Conservation (phyloP, 768 basidiomycete species). For the Mycena rosella region DNA sequence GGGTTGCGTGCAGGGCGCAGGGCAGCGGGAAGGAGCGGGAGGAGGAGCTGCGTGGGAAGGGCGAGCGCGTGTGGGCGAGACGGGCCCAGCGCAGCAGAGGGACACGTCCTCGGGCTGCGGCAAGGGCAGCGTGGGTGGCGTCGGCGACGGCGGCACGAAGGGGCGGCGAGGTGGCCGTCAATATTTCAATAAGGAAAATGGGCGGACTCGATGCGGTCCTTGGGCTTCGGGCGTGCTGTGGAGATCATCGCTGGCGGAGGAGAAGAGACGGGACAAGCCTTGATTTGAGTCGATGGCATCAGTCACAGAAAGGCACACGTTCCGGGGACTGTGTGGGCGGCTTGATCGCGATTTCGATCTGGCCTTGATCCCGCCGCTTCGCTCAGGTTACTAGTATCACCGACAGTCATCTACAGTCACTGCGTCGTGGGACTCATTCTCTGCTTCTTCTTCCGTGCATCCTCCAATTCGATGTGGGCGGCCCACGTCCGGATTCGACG, state of each 20-base stretch:
- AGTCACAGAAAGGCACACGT: too few relatives aligned
- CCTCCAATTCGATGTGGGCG: too few relatives aligned
- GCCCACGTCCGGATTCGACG: too few relatives aligned
- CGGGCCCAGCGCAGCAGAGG: not conserved
- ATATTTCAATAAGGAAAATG: not conserved
- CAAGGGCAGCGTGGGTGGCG: not conserved
- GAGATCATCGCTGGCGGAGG: not conserved
- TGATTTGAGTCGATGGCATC: too few relatives aligned
- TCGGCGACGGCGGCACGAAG: not conserved
- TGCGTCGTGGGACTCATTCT: too few relatives aligned
- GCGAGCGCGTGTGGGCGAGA: not conserved
- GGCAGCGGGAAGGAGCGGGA: not conserved
- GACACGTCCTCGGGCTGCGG: not conserved
- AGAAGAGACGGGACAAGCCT: too few relatives aligned
- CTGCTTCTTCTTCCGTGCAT: too few relatives aligned
- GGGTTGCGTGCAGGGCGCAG: not conserved
- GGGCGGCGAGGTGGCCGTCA: not conserved
- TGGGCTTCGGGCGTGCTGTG: not conserved
- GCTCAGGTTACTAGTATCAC: too few relatives aligned
- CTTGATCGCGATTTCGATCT: too few relatives aligned
- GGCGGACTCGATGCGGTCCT: not conserved
- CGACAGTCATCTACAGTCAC: too few relatives aligned
- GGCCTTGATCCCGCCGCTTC: too few relatives aligned
- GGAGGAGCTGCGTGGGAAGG: not conserved
- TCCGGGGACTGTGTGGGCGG: too few relatives aligned